Base-by-base conservation (phyloP, 805 yeast genomes). In the Nakazawaea holstii region DNA sequence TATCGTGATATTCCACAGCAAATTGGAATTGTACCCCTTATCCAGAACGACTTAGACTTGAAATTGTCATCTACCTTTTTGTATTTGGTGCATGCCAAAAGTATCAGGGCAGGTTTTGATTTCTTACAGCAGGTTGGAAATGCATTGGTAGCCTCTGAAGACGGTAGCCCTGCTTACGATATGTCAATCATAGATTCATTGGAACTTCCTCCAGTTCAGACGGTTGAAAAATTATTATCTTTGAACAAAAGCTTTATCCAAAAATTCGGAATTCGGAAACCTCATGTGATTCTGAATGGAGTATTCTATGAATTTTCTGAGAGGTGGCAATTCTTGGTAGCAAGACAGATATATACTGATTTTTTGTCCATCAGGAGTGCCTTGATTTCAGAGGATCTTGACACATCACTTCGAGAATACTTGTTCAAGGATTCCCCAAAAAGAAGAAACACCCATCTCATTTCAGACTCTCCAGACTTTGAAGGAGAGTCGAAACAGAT, bases 21-120 rank as follows among this genome's bases (percentile, higher is more conserved):
- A 61, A 59, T 92, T 44, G 99, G 97, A 6, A 52, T 92, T 2
- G 68, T 92, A n/a, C 96, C 98, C 0, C 49, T 85, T 2, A 58
- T 64, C 8, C 62, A 59, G 6, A 49, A 56, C 10, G 55, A 49
- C 3, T 36, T 43, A 8, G 66, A 64, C 49, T 47, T 46, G 24
- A 46, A 51, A 8, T 45, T 57, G 15, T 59, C 65, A 0, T 56
- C 55, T 29, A 62, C 64, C 33, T 55, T 65, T 28, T 48, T 53
- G 8, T 57, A 53, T 28, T 48, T 60, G 5, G 38, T 35, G 27
- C 46, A 55, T 32, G 37, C 51, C 3, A 27, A 41, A 2, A 61
- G 64, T 8, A 40, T 57, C 1, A 51, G 45, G 7, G 58, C 53
- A 13, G 62, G 59, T 0, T 44, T 60, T 17, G 45, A 49, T 13